Evolutionary conservation across 2,329 filamentous ascomycete species (phyloP), one percentile per base, ranked within the genome.

Genomic region (Allantophomopsis cytisporea): DNA sequence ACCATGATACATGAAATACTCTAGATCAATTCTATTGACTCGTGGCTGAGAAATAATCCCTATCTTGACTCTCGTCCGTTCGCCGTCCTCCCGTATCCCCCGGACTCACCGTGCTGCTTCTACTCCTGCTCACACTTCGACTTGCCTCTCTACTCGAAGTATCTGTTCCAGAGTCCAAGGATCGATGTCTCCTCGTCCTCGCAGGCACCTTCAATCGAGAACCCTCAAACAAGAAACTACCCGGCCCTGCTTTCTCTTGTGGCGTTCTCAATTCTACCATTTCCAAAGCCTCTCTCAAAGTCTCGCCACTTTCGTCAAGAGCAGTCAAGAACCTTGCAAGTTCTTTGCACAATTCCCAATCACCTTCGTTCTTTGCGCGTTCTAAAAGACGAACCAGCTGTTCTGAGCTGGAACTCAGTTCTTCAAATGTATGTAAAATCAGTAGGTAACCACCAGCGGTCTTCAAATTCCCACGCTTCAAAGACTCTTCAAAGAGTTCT

Each of bases 381-480:
- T 76, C 76, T 41, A 98, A 71, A 17, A 98, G 65, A 11, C 87
- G 74, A 4, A 94, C 82, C 15, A 87, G 79, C 54, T 89, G 82
- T 50, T 84, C 79, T 12, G 77, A 80, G 15, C 78, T 81, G 2
- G 77, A 69, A 10, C 69, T 73, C 33, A 83, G 59, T 55, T 84
- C 80, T 47, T 82, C 76, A 42, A 83, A 69, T 0, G 87, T 93
- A 55, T 98, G 89, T 30, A 98, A 66, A 30, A 98, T 84, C 14
- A 98, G 75, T n/a, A 98, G 70, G 58, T 96, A 98, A 1, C 93
- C 91, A 8, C 88, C 89, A 2, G 91, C 93, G 5, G 91, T 98
- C 60, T 96, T 96, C 37, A 98, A 66, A 4, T 81, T 84, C 3
- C 85, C 87, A 41, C 84, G 76, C 47, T 82, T 77, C 8, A 98